These are phyloP conservation scores for Galerina marginata DNA, from an alignment of 768 basidiomycete genomes.

Conservation along the genomic window DNA sequence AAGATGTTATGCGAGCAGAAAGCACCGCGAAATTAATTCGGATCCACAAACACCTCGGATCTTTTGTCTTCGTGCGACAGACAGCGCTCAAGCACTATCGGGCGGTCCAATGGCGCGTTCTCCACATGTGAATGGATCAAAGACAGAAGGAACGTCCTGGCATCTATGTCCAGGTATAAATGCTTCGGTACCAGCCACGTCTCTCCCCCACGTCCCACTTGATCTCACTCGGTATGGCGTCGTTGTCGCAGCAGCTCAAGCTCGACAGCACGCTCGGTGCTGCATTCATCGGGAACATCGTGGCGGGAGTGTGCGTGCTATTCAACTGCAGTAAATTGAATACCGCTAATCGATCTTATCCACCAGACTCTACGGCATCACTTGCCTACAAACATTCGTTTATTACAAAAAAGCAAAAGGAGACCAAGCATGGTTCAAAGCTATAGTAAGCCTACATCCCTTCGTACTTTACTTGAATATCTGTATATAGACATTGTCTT, in stretches of 20 bases:
- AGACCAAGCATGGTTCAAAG: constrained; percentile 35
- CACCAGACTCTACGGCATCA: constrained; percentile 47
- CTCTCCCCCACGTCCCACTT: not conserved
- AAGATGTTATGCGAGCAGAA: not conserved
- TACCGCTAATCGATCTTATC: not conserved
- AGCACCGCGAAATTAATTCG: not conserved
- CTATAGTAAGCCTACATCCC: constrained; percentile 29
- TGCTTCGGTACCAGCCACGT: not conserved
- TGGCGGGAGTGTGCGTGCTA: constrained; percentile 42
- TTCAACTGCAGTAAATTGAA: too few species aligned
- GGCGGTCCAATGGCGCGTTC: too few species aligned
- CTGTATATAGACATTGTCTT: not conserved
- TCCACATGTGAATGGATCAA: too few species aligned
- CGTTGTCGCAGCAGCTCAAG: constrained; percentile 17
- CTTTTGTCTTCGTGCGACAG: constrained; percentile 5
- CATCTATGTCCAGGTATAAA: constrained; percentile 5
- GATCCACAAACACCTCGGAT: not conserved
- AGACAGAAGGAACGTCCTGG: too few species aligned
- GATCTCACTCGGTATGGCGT: constrained; percentile 12
- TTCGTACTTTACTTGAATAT: not conserved
- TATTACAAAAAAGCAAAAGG: constrained; percentile 40
- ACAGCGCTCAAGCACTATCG: not conserved
- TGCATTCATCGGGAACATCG: constrained; percentile 47
- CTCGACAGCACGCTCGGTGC: constrained; percentile 49
- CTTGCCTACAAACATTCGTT: constrained; percentile 43